Evolutionary conservation across 2,329 filamentous ascomycete species (phyloP), one percentile per base, ranked within the genome.

Genomic region (Waltergamsia citrina): DNA sequence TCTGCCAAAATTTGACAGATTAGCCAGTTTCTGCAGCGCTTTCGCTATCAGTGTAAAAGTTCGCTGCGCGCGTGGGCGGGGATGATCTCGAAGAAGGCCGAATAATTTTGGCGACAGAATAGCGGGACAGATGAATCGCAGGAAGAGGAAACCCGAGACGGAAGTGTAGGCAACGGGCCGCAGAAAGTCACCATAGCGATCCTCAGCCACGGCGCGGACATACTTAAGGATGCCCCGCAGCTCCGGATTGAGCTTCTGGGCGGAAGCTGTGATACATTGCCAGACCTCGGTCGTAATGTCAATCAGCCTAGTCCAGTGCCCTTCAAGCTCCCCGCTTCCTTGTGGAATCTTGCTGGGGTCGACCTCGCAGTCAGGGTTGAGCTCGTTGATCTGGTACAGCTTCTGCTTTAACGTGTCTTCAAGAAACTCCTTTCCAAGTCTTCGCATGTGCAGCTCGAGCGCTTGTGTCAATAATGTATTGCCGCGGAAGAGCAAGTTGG

Each of bases 111-210:
- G 90, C 41, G 94, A 95, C 6, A 96, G 67, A 38, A 96, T 87
- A n/a, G 90, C 88, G 4, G 90, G 90, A 51, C 88, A 94, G 50
- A 96, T 92, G 64, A 95, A 95, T 5, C 90, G 81, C 40, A 96
- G 67, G 54, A 96, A 96, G 10, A 96, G 61, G 50, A 96, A 96
- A 0, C 90, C 90, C 29, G 87, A 94, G 2, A 96, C 87, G 52
- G 87, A 94, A 34, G 88, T 95, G 53, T 94, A 96, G 29, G 81
- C 78, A 24, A 94, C 87, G 3, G 84, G 90, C 19, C 87, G 79
- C 27, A 94, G 64, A 48, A 93, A 95, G 53, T 94, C 86, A 19
- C 90, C 90, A 53, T 94, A 96, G 14, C 88, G 81, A 53, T 95
- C 88, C 47, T 95, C 90, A 12, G 90, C 88, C 38, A 93, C 93